Conservation (phyloP, 768 basidiomycete species). For the Mycena pura region DNA sequence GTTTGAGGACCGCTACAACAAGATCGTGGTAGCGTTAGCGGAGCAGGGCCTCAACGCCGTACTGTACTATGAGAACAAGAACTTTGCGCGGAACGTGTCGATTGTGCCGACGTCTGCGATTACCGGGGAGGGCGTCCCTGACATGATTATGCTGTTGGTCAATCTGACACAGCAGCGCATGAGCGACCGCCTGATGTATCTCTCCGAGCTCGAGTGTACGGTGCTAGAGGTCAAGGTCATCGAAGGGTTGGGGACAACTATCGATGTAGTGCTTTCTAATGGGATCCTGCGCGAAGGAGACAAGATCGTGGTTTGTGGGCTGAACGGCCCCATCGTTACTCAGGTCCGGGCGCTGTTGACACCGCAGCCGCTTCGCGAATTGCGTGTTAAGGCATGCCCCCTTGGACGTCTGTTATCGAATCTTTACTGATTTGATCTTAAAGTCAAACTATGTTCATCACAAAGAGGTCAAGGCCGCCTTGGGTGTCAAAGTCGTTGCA, state of each 20-base stretch:
- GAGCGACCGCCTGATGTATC: conserved; percentile 97
- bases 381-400: conserved; percentile 87
- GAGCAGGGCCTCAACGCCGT: conserved; percentile 96
- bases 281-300: conserved; percentile 93
- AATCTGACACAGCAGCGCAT: conserved; percentile 98
- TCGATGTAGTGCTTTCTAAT: conserved; percentile 95
- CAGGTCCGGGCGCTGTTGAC: conserved; percentile 93
- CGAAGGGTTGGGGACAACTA: conserved; percentile 96
- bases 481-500: conserved; percentile 94
- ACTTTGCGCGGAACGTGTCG: conserved; percentile 90
- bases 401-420: conserved; percentile 16
- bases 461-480: conserved; percentile 95
- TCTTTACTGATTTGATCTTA: conserved; percentile 20
- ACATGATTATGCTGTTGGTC: conserved; percentile 99
- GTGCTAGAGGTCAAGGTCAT: conserved; percentile 99
- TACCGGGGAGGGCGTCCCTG: conserved; percentile 97
- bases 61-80: conserved; percentile 98
- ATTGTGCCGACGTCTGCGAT: conserved; percentile 97
- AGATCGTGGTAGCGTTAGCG: conserved; percentile 93
- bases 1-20: conserved; percentile 86
- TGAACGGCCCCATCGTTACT: conserved; percentile 97
- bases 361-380: conserved; percentile 93
- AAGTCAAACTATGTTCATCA: conserved; percentile 98
- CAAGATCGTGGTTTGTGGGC: conserved; percentile 93
- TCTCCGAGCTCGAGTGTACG: conserved; percentile 96